Evolutionary conservation across 108 stramenopile species (phyloP).

Genomic region (Aureococcus anophagefferens): DNA sequence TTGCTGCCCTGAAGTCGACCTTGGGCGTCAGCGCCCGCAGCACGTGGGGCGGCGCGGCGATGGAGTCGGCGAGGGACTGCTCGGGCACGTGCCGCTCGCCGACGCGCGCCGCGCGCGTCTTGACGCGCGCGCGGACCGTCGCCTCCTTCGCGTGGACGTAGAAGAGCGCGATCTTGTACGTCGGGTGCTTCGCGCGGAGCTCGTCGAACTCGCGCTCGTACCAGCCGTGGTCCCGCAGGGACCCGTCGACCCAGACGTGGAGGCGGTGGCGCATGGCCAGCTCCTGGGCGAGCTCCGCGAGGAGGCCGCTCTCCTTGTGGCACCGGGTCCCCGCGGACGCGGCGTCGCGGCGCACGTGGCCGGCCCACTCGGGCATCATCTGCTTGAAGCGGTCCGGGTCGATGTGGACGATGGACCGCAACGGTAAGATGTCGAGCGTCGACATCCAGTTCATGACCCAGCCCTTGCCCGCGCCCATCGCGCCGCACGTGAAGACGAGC

Average conservation of each 20-base stretch:
- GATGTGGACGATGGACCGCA: conserved; percentile 31
- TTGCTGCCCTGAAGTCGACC: too few relatives aligned
- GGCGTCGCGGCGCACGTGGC: conserved; percentile 12
- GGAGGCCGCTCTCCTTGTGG: conserved; percentile 46
- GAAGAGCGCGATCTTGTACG: conserved; percentile 62
- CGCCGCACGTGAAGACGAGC: conserved; percentile 33
- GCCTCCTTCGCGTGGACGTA: conserved; percentile 57
- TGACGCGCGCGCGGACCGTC: conserved; percentile 15
- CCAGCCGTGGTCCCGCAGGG: conserved; percentile 62
- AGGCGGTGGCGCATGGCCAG: conserved; percentile 51
- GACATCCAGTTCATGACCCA: conserved; percentile 42
- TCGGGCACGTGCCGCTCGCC: conserved; percentile 25
- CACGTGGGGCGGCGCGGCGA: conserved; percentile 16
- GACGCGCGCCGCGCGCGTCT: conserved; percentile 6
- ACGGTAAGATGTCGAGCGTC: conserved; percentile 24
- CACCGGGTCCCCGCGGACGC: conserved; percentile 56
- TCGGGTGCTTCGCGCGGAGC: conserved; percentile 53
- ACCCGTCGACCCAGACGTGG: conserved; percentile 75
- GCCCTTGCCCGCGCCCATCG: conserved; percentile 53
- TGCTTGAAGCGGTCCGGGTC: conserved; percentile 47
- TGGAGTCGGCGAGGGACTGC: conserved; percentile 6
- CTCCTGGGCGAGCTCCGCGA: conserved; percentile 46
- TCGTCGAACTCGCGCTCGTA: conserved; percentile 56
- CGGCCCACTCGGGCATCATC: conserved; percentile 40
- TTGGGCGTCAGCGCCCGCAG: conserved; percentile 14